A percentile compares a stretch with the other conserved stretches of the same genome.
Conservation (phyloP, 441 rosid species). For the Arabidopsis lyrata region DNA sequence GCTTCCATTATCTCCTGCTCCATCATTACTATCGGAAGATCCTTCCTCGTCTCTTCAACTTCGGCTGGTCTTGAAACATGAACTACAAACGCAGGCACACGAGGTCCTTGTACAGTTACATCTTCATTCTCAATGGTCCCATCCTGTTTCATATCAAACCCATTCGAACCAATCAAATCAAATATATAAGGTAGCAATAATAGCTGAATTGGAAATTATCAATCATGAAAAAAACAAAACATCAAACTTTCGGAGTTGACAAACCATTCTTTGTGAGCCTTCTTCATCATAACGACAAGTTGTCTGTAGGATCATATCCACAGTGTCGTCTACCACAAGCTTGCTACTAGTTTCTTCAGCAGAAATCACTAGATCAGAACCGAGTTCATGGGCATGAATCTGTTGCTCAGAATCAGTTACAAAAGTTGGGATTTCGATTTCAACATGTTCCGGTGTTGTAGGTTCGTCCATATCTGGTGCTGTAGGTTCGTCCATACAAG, state of each 20-base stretch:
- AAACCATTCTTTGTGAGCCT: slow-evolving; percentile 46
- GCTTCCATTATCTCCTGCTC: slow-evolving; percentile 99
- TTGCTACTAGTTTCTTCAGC: slow-evolving; percentile 35
- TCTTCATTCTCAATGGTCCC: slow-evolving; percentile 42
- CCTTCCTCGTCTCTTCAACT: slow-evolving; percentile 76
- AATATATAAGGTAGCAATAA: background rate
- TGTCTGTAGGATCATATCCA: slow-evolving; percentile 30
- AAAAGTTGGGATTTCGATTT: slow-evolving; percentile 30
- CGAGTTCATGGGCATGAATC: slow-evolving; percentile 30
- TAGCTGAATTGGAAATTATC: background rate
- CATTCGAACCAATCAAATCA: slow-evolving; percentile 35
- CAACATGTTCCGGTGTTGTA: slow-evolving; percentile 30
- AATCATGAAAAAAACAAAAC: background rate
- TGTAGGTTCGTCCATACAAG: slow-evolving; percentile 30
- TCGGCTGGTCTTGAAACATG: slow-evolving; percentile 56
- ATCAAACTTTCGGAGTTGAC: background rate
- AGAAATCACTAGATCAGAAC: slow-evolving; percentile 29
- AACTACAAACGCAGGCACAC: slow-evolving; percentile 49
- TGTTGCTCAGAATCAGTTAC: slow-evolving; percentile 42
- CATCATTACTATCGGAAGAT: slow-evolving; percentile 98
- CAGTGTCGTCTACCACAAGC: slow-evolving; percentile 7
- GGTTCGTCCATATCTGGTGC: no score
- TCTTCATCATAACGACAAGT: slow-evolving; percentile 36
- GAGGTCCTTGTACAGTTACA: slow-evolving; percentile 43
- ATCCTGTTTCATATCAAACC: slow-evolving; percentile 51